Base-by-base conservation (phyloP, 352 stramenopile species). In the Hyaloperonospora arabidopsidis region DNA sequence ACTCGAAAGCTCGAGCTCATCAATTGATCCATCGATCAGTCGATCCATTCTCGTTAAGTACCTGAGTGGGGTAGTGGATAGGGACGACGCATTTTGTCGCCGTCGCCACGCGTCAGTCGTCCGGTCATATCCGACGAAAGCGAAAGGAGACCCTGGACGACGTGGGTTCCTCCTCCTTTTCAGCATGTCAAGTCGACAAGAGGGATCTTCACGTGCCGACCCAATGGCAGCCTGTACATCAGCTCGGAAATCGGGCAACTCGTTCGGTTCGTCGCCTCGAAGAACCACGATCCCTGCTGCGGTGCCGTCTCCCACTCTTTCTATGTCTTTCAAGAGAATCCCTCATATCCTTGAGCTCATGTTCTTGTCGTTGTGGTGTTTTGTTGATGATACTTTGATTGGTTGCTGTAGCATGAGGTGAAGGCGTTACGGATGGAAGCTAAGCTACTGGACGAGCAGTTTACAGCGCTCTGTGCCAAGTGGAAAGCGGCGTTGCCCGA, bases 401-500 rank as follows among this genome's bases (percentile, higher is more conserved):
- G 4, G 8, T 44, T 8, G 10, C 5, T 38, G n/a, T 44, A 83
- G 74, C 68, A 84, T 52, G 74, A 84, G 39, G 63, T 84, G 36
- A 69, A 68, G 48, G 51, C 74, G 45, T 45, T 84, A 22, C 70
- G 74, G 14, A 53, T 59, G 4, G 68, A 81, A 48, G 71, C 61
- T 0, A 39, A 71, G 22, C 38, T 43, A 15, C 56, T 85, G 1
- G 63, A 75, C 14, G 49, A 63, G 8, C 53, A 76, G 40, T 69
- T 82, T 13, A 35, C 55, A 12, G 53, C 49, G 4, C 52, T 85
- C 12, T 71, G 65, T 43, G 48, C 51, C 44, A 78, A 80, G 52
- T 85, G 74, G 74, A 60, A 63, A 28, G 48, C 46, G 0, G 65
- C 67, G 29, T 29, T 82, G 32, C 69, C 74, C 0, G 58, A 80